phyloP scores from a whole-genome alignment of 2,329 filamentous ascomycete genomes.

The Mariannaea elegans region DNA sequence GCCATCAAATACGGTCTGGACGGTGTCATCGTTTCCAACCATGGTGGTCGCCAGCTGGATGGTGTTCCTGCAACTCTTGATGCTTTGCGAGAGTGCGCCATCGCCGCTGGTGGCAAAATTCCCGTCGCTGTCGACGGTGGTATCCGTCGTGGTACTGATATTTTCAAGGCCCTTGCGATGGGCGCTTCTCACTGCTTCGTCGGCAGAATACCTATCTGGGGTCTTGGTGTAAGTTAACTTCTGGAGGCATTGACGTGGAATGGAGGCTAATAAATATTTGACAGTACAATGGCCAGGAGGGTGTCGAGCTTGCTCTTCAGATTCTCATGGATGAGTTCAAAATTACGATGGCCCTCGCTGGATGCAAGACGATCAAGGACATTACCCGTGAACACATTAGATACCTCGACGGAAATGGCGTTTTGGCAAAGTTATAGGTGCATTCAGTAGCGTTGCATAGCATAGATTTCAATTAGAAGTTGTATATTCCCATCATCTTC shows the following conservation, averaged over 20 bases:
- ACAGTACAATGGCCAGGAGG: slow-evolving; percentile 43
- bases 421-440: slow-evolving; percentile 24
- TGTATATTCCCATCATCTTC: too few species aligned
- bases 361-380: slow-evolving; percentile 33
- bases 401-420: slow-evolving; percentile 26
- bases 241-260: too few species aligned
- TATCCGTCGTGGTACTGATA: slow-evolving; percentile 42
- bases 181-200: slow-evolving; percentile 38
- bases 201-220: slow-evolving; percentile 48
- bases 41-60: slow-evolving; percentile 42
- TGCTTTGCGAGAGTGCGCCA: slow-evolving; percentile 68
- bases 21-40: slow-evolving; percentile 41
- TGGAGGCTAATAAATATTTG: background rate
- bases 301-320: slow-evolving; percentile 44
- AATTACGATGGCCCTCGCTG: slow-evolving; percentile 38
- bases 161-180: slow-evolving; percentile 45
- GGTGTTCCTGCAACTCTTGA: slow-evolving; percentile 63
- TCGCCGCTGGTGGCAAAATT: slow-evolving; percentile 63
- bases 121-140: slow-evolving; percentile 61
- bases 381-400: slow-evolving; percentile 31
- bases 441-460: slow-evolving; percentile 6
- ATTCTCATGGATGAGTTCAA: slow-evolving; percentile 43
- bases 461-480: too few species aligned
- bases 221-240: slow-evolving; percentile 40
- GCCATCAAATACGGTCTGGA: slow-evolving; percentile 42